Percentiles rank a stretch among this genome's conserved stretches.
These are phyloP conservation scores for Phaeodactylum tricornutum DNA, from an alignment of 108 stramenopile genomes.

Conservation along the genomic window DNA sequence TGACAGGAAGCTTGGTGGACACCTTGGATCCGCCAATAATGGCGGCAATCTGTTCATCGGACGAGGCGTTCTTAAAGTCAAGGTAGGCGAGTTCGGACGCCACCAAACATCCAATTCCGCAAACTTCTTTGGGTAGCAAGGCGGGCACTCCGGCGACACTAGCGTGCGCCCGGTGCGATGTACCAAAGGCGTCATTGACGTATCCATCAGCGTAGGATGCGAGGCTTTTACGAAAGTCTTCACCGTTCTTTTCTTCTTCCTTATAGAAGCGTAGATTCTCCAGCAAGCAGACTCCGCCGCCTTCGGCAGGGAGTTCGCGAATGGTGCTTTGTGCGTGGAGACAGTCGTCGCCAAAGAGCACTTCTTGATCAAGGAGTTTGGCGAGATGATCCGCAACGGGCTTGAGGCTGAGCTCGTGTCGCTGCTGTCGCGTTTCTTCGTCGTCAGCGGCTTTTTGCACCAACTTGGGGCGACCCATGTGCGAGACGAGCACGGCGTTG, in stretches of 20 bases:
- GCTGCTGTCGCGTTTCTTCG: constrained; percentile 26
- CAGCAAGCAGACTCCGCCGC: constrained; percentile 66
- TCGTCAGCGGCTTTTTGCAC: constrained; percentile 47
- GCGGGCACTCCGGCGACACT: constrained; percentile 44
- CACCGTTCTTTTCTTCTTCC: constrained; percentile 74
- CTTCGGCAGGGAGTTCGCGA: constrained; percentile 20
- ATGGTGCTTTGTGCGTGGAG: constrained; percentile 49
- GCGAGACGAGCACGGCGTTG: constrained; percentile 67
- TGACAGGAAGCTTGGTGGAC: constrained; percentile 89
- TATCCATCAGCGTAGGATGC: constrained; percentile 65
- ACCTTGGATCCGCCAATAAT: constrained; percentile 98
- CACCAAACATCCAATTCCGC: constrained; percentile 34
- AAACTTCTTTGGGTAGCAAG: constrained; percentile 28
- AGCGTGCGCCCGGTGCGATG: constrained; percentile 91
- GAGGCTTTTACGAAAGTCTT: constrained; percentile 32
- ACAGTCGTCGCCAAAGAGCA: constrained; percentile 65
- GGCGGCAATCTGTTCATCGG: constrained; percentile 33
- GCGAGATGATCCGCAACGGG: constrained; percentile 74
- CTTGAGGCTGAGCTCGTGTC: constrained; percentile 59
- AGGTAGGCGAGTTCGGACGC: constrained; percentile 36
- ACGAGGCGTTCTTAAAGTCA: constrained; percentile 18
- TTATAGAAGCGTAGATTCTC: constrained; percentile 96
- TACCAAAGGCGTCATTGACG: constrained; percentile 99
- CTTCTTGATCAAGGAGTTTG: constrained; percentile 66
- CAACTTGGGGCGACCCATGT: constrained; percentile 77